These are phyloP conservation scores for Colletotrichum navitas DNA, from an alignment of 2,329 filamentous ascomycete species.

Conservation along the genomic window DNA sequence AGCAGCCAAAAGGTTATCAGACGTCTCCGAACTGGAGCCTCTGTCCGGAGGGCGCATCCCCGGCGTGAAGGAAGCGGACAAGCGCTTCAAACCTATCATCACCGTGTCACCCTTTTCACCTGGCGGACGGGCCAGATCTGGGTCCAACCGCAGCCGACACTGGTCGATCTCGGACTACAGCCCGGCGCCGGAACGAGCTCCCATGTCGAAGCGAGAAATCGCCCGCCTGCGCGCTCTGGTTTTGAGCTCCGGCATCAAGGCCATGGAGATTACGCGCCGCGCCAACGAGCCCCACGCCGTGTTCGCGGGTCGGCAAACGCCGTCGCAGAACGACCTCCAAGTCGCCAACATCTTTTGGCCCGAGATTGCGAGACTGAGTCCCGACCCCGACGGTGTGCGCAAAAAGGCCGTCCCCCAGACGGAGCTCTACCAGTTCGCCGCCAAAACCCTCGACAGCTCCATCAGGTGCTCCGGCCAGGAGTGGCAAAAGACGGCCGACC, in stretches of 20 bases:
- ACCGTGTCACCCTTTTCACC: conserved; percentile 46
- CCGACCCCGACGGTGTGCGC: conserved; percentile 50
- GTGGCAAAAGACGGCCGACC: conserved; percentile 72
- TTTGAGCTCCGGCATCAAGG: conserved; percentile 89
- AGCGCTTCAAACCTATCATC: conserved; percentile 52
- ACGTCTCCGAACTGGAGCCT: conserved; percentile 57
- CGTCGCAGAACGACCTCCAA: conserved; percentile 47
- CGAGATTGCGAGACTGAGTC: conserved; percentile 58
- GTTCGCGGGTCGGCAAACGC: conserved; percentile 23
- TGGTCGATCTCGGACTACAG: conserved; percentile 66
- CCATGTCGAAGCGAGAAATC: conserved; percentile 77
- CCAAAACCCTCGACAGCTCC: conserved; percentile 62
- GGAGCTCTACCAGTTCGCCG: conserved; percentile 65
- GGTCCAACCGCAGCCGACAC: conserved; percentile 51
- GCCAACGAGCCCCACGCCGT: conserved; percentile 61
- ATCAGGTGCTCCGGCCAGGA: conserved; percentile 62
- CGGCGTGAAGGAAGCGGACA: conserved; percentile 51
- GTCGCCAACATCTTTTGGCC: conserved; percentile 53
- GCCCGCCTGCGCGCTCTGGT: conserved; percentile 83
- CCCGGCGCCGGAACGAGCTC: conserved; percentile 52
- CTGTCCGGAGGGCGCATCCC: conserved; percentile 48
- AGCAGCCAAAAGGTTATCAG: conserved; percentile 47
- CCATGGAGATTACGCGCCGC: conserved; percentile 80
- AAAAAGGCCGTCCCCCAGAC: conserved; percentile 55
- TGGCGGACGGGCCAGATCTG: conserved; percentile 42